A percentile compares a stretch with the other conserved stretches of the same genome.
Conservation (phyloP, 768 basidiomycete genomes). For the Gelatoporia subvermispora region DNA sequence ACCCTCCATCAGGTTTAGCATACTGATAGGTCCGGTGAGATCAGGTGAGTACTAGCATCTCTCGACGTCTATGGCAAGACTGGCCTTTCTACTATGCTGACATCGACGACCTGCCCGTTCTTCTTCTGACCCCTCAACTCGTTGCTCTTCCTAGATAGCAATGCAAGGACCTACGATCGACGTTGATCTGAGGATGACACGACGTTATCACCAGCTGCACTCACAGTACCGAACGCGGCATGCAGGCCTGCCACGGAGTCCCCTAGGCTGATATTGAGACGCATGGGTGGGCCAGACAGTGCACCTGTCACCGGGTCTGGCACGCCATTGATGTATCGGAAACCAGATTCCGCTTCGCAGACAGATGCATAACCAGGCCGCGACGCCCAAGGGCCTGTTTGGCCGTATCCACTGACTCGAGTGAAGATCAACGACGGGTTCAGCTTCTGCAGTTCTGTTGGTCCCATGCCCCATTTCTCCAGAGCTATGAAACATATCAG, state of each 20-base stretch:
- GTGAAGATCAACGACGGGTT: constrained; percentile 90
- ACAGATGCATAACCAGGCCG: constrained; percentile 72
- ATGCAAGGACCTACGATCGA: constrained; percentile 47
- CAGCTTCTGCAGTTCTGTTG: constrained; percentile 53
- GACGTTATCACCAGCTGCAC: constrained; percentile 6
- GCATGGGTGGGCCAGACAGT: constrained; percentile 56
- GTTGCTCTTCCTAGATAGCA: constrained; percentile 42
- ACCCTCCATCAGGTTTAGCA: constrained; percentile 76
- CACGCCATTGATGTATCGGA: constrained; percentile 68
- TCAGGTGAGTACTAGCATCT: background rate
- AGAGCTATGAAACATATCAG: constrained; percentile 38
- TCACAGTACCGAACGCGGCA: constrained; percentile 68
- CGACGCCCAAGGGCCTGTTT: constrained; percentile 68
- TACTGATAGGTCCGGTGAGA: constrained; percentile 41
- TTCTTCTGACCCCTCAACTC: constrained; percentile 19
- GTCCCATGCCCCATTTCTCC: constrained; percentile 66
- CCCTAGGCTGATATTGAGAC: constrained; percentile 70
- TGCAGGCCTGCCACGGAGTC: constrained; percentile 70
- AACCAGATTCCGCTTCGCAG: constrained; percentile 72
- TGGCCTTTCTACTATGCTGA: constrained; percentile 70
- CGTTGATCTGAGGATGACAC: background rate
- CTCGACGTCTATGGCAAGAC: background rate
- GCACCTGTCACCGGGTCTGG: constrained; percentile 48
- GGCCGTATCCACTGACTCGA: constrained; percentile 75
- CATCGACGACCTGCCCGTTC: constrained; percentile 58